phyloP scores from a whole-genome alignment of 1,139 yeast genomes.

The Yamadazyma spencermartinsiae region DNA sequence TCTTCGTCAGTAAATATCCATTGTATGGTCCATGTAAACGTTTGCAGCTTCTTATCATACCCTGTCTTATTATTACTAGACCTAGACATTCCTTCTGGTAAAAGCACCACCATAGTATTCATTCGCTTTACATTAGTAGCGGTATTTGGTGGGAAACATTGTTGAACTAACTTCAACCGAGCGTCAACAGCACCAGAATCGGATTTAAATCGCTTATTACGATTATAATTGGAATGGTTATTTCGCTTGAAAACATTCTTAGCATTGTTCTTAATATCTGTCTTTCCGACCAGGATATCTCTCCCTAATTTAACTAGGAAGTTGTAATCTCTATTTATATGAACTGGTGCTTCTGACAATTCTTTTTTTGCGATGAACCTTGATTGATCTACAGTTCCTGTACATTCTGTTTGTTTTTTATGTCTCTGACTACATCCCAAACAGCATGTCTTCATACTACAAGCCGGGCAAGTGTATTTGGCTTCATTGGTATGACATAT shows the following conservation, averaged over 20 bases:
- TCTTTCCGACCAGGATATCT: conserved; percentile 49
- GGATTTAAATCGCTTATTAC: conserved; percentile 28
- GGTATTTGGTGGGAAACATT: conserved; percentile 27
- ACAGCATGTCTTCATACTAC: conserved; percentile 67
- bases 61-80: conserved; percentile 66
- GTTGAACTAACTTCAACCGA: conserved; percentile 24
- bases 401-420: conserved; percentile 60
- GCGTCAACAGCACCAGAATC: conserved; percentile 23
- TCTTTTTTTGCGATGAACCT: conserved; percentile 52
- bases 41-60: conserved; percentile 64
- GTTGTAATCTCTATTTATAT: conserved; percentile 82
- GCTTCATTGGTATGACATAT: conserved; percentile 48
- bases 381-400: conserved; percentile 66
- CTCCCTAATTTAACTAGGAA: conserved; percentile 67
- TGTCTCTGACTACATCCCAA: conserved; percentile 71
- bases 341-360: conserved; percentile 27
- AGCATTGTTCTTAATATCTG: conserved; percentile 44
- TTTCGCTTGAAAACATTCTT: conserved; percentile 37
- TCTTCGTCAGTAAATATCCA: conserved; percentile 50
- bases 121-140: conserved; percentile 30
- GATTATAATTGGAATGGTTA: conserved; percentile 17
- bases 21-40: conserved; percentile 80
- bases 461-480: conserved; percentile 87
- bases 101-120: conserved; percentile 39
- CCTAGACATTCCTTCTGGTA: conserved; percentile 81